Conservation (phyloP, 2,329 filamentous ascomycete species). For the Magnaporthiopsis incrustans region DNA sequence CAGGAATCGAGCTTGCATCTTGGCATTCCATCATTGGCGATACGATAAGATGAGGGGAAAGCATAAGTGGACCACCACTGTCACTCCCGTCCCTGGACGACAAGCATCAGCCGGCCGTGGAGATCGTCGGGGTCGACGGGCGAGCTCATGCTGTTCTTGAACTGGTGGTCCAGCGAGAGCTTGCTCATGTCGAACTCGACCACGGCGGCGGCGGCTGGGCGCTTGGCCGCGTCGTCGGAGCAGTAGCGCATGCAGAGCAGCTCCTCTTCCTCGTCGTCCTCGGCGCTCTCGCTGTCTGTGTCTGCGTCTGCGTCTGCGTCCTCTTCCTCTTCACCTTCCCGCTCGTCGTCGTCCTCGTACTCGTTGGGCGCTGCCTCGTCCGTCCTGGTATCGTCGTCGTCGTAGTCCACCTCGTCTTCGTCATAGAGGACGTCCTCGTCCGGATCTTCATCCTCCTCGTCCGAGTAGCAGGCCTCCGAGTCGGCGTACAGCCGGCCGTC, state of each 20-base stretch:
- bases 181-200: background rate
- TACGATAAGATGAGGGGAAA: background rate
- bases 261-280: background rate
- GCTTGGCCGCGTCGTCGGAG: background rate
- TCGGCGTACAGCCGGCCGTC: constrained; percentile 2
- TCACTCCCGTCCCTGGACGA: background rate
- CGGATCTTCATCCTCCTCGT: constrained; percentile 1
- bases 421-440: background rate
- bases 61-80: background rate
- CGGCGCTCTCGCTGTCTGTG: background rate
- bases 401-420: background rate
- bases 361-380: background rate
- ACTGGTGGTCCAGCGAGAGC: background rate
- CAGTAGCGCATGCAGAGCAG: background rate
- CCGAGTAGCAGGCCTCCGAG: constrained; percentile 4
- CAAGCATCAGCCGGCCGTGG: background rate
- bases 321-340: no score
- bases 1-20: no score
- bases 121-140: background rate
- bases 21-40: background rate
- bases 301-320: no score
- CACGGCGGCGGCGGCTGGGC: no score
- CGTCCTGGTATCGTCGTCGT: background rate
- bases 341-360: background rate
- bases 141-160: background rate